A percentile compares a stretch with the other conserved stretches of the same genome.
Conservation (phyloP, 73 alveolate genomes). For the Urostyla sp. region DNA sequence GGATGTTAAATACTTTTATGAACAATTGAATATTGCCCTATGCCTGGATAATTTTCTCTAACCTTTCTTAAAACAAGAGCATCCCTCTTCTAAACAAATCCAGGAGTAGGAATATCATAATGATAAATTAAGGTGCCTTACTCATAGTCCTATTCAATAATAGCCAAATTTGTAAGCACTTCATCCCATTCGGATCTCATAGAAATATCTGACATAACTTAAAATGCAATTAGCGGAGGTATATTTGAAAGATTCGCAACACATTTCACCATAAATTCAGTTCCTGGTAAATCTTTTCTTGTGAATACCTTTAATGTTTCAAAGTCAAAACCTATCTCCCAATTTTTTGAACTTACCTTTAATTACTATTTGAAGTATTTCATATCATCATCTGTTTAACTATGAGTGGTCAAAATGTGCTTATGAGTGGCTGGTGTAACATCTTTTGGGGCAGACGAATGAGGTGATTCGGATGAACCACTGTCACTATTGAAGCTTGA, state of each 20-base stretch:
- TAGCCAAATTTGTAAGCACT: neutral
- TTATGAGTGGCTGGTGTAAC: no score
- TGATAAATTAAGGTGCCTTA: neutral
- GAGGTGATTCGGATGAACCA: no score
- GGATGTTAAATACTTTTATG: constrained; percentile 9
- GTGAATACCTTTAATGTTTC: constrained; percentile 9
- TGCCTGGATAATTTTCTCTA: constrained; percentile 1
- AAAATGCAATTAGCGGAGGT: constrained; percentile 9
- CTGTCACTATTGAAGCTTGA: no score
- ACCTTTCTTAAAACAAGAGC: constrained; percentile 21
- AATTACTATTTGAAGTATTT: no score
- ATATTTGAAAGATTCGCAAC: constrained; percentile 11
- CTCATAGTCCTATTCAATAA: constrained; percentile 27
- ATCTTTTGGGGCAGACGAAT: no score
- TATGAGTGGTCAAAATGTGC: no score
- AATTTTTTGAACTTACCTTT: no score
- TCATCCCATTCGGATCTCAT: constrained; percentile 26
- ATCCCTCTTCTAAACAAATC: constrained; percentile 23
- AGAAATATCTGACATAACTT: constrained; percentile 1
- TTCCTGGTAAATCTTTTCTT: constrained; percentile 2
- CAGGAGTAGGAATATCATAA: neutral
- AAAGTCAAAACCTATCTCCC: neutral
- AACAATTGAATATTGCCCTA: neutral
- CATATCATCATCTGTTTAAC: no score
- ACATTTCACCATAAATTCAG: constrained; percentile 2